Percentiles rank a stretch among this genome's conserved stretches.
Conservation (phyloP, 371 early-diverging fungal genomes). For the Mortierella sp. region DNA sequence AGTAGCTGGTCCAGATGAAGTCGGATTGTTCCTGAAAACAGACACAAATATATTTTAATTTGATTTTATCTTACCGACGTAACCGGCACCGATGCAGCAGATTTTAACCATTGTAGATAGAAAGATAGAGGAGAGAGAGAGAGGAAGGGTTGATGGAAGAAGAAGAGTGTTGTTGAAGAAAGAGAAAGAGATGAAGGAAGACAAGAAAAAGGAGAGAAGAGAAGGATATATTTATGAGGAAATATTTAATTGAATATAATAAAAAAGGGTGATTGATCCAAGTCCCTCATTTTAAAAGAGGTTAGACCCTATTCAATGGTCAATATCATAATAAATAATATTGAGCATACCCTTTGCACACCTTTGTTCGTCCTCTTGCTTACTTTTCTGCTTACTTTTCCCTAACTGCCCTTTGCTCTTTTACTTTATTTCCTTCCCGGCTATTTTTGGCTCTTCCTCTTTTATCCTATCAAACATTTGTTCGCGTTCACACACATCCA, state of each 20-base stretch:
- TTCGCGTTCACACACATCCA: not conserved
- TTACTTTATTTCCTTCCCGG: not conserved
- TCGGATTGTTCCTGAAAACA: not conserved
- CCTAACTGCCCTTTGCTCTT: not conserved
- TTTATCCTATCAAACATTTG: not conserved
- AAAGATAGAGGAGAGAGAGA: not conserved
- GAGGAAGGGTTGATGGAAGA: not conserved
- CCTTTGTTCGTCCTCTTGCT: not conserved
- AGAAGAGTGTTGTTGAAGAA: not conserved
- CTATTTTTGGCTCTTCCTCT: not conserved
- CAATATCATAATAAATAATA: too few relatives aligned
- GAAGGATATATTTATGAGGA: not conserved
- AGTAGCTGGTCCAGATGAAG: not conserved
- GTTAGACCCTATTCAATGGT: too few relatives aligned
- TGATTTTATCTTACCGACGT: conserved; percentile 31
- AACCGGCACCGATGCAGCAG: conserved; percentile 49
- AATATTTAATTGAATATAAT: not conserved
- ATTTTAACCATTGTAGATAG: conserved; percentile 31
- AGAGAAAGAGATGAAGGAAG: not conserved
- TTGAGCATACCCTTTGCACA: too few relatives aligned
- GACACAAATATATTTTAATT: not conserved
- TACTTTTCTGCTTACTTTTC: not conserved
- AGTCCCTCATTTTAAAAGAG: too few relatives aligned
- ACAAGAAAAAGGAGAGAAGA: not conserved
- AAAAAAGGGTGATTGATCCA: not conserved